Percentiles rank a stretch among this genome's conserved stretches.
Evolutionary conservation across 345 rosid genomes (phyloP).

Genomic region (Excoecaria cochinchinensis): DNA sequence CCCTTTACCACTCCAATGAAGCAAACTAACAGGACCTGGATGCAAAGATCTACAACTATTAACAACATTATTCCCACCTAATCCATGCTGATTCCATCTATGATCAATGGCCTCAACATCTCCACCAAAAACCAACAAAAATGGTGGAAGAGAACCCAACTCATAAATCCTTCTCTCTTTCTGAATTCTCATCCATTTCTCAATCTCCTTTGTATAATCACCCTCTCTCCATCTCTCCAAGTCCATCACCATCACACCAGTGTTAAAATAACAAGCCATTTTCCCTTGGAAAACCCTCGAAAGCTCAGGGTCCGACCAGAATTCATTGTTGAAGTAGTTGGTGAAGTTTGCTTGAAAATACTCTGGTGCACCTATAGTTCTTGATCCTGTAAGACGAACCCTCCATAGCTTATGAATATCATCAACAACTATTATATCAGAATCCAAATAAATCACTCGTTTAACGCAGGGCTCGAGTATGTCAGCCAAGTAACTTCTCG

Average conservation of each 20-base stretch:
- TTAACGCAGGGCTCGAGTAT: conserved; percentile 46
- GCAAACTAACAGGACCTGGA: conserved; percentile 18
- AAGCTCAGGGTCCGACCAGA: not conserved
- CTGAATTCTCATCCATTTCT: conserved; percentile 20
- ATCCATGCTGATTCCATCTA: conserved; percentile 23
- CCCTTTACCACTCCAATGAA: conserved; percentile 24
- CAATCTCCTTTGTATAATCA: not conserved
- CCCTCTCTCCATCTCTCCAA: conserved; percentile 21
- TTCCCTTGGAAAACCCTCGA: not conserved
- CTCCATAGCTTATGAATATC: conserved; percentile 17
- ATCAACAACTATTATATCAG: conserved; percentile 9
- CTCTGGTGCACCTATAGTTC: conserved; percentile 15
- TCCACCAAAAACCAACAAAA: conserved; percentile 16
- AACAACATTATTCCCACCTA: conserved; percentile 17
- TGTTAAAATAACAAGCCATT: conserved; percentile 19
- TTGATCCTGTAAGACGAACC: not conserved
- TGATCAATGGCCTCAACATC: conserved; percentile 15
- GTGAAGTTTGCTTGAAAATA: conserved; percentile 12
- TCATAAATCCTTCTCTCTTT: conserved; percentile 14
- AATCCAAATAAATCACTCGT: conserved; percentile 62
- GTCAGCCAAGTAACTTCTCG: conserved; percentile 65
- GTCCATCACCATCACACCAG: conserved; percentile 19
- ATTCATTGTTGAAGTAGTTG: conserved; percentile 7
- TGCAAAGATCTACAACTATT: conserved; percentile 13
- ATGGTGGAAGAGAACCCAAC: conserved; percentile 21